A percentile compares a stretch with the other conserved stretches of the same genome.
These are phyloP conservation scores for Mesotaenium endlicherianum DNA, from an alignment of 139 green algal genomes.

Conservation along the genomic window DNA sequence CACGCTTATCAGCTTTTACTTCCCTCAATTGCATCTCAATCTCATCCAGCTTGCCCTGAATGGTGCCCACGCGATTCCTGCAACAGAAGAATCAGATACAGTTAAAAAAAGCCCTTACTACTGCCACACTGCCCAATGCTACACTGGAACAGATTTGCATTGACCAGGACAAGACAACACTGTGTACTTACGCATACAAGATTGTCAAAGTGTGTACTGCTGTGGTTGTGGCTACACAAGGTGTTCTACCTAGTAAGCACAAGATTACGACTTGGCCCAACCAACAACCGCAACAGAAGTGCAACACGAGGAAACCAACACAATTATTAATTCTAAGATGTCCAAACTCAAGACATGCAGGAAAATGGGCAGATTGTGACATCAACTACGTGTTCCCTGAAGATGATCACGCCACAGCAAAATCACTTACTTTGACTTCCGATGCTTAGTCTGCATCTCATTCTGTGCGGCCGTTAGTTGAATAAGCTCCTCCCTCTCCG, in stretches of 20 bases:
- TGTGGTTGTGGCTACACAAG: no score
- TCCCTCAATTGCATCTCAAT: slow-evolving; percentile 69
- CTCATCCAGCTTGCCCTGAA: slow-evolving; percentile 65
- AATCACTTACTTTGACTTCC: neutral
- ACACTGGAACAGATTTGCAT: neutral
- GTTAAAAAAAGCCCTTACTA: neutral
- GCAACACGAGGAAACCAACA: neutral
- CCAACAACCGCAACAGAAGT: neutral
- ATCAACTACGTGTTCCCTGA: no score
- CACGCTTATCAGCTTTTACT: slow-evolving; percentile 65
- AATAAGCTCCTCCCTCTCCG: slow-evolving; percentile 50
- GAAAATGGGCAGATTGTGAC: no score
- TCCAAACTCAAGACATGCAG: no score
- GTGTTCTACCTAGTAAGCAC: no score
- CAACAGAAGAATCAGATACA: neutral
- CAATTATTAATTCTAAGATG: no score
- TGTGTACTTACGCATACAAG: no score
- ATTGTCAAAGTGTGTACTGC: no score
- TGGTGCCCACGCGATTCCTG: slow-evolving; percentile 34
- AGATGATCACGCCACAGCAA: no score
- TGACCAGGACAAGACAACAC: no score
- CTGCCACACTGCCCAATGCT: no score
- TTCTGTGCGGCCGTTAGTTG: slow-evolving; percentile 56
- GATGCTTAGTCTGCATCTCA: slow-evolving; percentile 56
- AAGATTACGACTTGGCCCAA: no score